phyloP scores from a whole-genome alignment of 192 early-diverging fungal genomes.

The Backusella parvicylindrica region DNA sequence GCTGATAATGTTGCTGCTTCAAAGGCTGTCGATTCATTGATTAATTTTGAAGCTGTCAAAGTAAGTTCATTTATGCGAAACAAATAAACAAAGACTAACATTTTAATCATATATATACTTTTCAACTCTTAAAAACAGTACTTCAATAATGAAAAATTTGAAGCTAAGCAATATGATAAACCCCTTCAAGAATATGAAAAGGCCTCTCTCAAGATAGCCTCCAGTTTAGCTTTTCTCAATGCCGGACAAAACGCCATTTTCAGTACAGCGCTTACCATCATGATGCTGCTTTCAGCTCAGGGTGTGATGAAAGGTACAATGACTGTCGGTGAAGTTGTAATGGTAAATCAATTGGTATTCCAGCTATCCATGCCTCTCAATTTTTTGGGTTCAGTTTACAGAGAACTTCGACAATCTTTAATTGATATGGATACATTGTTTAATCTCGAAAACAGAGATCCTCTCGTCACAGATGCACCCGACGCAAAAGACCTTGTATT shows the following conservation, averaged over 20 bases:
- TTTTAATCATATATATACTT: not conserved
- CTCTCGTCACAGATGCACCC: conserved; percentile 53
- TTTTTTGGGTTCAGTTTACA: conserved; percentile 96
- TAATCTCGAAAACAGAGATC: conserved; percentile 59
- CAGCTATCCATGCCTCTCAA: conserved; percentile 96
- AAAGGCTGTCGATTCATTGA: conserved; percentile 90
- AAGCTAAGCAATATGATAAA: conserved; percentile 84
- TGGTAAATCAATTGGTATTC: conserved; percentile 98
- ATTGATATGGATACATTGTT: conserved; percentile 99
- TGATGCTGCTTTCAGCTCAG: conserved; percentile 96
- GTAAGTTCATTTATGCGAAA: conserved; percentile 32
- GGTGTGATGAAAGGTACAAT: conserved; percentile 72
- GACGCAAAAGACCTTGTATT: conserved; percentile 49
- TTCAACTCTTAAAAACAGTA: conserved; percentile 48
- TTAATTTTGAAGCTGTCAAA: conserved; percentile 98
- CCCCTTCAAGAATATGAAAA: conserved; percentile 89
- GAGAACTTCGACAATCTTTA: conserved; percentile 91
- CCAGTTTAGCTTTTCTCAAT: conserved; percentile 88
- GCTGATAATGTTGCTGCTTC: conserved; percentile 96
- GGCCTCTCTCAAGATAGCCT: conserved; percentile 88
- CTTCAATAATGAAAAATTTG: conserved; percentile 93
- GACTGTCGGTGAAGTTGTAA: conserved; percentile 96
- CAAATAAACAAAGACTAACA: not conserved
- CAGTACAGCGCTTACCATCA: conserved; percentile 82
- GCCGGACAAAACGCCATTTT: conserved; percentile 96